Conservation (phyloP, 306 rosid genomes). For the Pyrus pyrifolia region DNA sequence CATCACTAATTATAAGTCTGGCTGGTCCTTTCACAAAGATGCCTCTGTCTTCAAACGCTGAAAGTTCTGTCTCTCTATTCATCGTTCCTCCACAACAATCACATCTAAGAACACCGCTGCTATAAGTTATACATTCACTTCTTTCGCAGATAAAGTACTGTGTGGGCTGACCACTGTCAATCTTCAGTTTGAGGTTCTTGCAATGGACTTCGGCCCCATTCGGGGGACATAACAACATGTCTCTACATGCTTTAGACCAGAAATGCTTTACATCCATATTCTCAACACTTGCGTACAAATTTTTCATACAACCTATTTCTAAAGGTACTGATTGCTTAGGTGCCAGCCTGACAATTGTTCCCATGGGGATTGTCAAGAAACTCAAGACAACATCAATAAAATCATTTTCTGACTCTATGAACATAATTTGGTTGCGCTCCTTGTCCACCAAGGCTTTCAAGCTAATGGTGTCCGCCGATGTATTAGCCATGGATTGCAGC, state of each 20-base stretch:
- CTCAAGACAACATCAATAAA: not conserved
- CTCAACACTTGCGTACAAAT: no score
- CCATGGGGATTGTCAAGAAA: not conserved
- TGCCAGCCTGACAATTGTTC: not conserved
- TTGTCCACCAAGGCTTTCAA: not conserved
- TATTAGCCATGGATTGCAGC: not conserved
- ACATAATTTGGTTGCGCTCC: not conserved
- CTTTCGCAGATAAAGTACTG: no score
- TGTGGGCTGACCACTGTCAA: no score
- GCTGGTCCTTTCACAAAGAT: not conserved
- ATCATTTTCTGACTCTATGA: not conserved
- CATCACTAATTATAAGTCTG: not conserved
- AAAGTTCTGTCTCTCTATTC: accelerated
- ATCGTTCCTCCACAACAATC: no score
- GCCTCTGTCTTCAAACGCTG: no score
- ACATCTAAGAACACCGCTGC: no score
- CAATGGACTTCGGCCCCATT: not conserved
- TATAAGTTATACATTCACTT: no score
- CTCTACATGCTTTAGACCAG: no score
- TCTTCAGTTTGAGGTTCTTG: not conserved
- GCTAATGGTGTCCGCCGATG: not conserved
- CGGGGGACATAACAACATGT: not conserved
- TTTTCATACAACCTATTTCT: no score
- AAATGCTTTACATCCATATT: not conserved
- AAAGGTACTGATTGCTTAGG: no score